These are phyloP conservation scores for Talaromyces liani DNA, from an alignment of 495 filamentous ascomycete genomes.

Conservation along the genomic window DNA sequence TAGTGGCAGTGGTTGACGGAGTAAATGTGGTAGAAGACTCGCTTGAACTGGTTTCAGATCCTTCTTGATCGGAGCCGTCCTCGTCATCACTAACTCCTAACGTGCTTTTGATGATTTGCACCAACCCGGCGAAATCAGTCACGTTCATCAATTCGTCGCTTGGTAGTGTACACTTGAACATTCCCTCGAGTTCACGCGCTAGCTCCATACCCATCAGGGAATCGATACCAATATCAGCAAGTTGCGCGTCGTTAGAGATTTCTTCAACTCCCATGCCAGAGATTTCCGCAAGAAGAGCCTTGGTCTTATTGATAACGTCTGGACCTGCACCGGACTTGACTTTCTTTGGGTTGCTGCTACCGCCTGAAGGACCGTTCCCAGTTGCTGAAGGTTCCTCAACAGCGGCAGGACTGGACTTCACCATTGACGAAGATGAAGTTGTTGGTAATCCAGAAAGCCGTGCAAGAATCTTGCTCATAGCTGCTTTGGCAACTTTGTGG, in stretches of 20 bases:
- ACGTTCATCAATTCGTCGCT: conserved; percentile 4
- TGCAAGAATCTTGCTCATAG: conserved; percentile 31
- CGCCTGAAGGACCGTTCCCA: background rate
- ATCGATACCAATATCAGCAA: conserved; percentile 47
- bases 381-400: background rate
- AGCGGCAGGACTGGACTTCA: conserved; percentile 13
- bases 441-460: conserved; percentile 13
- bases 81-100: background rate
- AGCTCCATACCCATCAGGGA: conserved; percentile 51
- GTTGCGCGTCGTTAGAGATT: conserved; percentile 26
- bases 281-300: conserved; percentile 23
- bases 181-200: conserved; percentile 38
- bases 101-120: background rate
- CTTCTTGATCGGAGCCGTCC: background rate
- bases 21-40: conserved; percentile 1
- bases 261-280: conserved; percentile 37
- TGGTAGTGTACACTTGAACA: conserved; percentile 32
- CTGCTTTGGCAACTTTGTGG: conserved; percentile 29
- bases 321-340: conserved; percentile 5
- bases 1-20: background rate
- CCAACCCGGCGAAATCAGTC: background rate
- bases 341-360: conserved; percentile 12
- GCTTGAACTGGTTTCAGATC: background rate
- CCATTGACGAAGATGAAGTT: conserved; percentile 8
- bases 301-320: conserved; percentile 18